A percentile compares a stretch with the other conserved stretches of the same genome.
Evolutionary conservation across 2,329 filamentous ascomycete genomes (phyloP).

Genomic region (Trichoderma afroharzianum): DNA sequence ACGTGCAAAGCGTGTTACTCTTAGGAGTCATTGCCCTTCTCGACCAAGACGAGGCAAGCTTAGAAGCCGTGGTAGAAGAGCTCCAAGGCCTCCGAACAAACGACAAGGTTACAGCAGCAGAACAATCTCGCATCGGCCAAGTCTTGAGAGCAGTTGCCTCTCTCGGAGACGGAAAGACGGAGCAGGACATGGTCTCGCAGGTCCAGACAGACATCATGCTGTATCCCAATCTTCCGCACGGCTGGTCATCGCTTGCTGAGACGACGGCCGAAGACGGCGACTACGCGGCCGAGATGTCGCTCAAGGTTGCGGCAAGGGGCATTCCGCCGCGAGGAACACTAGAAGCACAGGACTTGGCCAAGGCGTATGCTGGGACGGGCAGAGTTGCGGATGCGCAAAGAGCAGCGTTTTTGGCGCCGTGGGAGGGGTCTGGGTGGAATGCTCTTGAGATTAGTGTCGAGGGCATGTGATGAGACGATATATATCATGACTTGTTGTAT

Average conservation of each 20-base stretch:
- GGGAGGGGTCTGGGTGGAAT: conserved; percentile 65
- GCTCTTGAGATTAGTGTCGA: conserved; percentile 41
- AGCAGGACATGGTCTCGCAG: conserved; percentile 56
- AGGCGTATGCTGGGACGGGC: conserved; percentile 71
- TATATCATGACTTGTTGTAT: not conserved
- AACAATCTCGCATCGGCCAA: conserved; percentile 68
- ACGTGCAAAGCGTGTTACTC: conserved; percentile 75
- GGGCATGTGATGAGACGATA: conserved; percentile 18
- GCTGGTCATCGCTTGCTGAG: conserved; percentile 73
- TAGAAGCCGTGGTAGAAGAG: conserved; percentile 77
- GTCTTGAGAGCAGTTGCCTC: conserved; percentile 72
- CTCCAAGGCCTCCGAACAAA: conserved; percentile 68
- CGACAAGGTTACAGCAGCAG: conserved; percentile 56
- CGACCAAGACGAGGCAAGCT: conserved; percentile 72
- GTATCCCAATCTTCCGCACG: conserved; percentile 71
- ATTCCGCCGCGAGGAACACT: conserved; percentile 70
- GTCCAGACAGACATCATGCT: conserved; percentile 76
- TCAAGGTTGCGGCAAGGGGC: conserved; percentile 70
- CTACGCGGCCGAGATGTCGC: conserved; percentile 69
- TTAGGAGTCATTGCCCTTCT: conserved; percentile 81
- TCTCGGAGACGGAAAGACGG: conserved; percentile 46
- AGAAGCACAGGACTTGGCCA: conserved; percentile 65
- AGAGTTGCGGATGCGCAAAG: conserved; percentile 70
- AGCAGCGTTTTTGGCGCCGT: conserved; percentile 77
- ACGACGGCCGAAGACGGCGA: conserved; percentile 24